A percentile compares a stretch with the other conserved stretches of the same genome.
Evolutionary conservation across 176 grass and related monocot species (phyloP).

Genomic region (Pharus latifolius): DNA sequence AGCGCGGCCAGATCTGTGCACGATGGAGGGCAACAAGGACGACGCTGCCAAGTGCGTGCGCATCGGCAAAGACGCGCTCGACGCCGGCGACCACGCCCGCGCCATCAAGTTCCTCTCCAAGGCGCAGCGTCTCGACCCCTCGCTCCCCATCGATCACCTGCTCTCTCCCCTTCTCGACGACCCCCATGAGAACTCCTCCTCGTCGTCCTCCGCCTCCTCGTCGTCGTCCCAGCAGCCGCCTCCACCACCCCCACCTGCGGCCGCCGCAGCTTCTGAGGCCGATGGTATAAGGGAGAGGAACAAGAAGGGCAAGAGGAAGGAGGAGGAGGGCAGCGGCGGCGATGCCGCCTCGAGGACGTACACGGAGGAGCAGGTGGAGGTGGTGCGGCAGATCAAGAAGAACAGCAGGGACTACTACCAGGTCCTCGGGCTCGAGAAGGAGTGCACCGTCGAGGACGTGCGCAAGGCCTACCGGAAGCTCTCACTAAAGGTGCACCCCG

Average conservation of each 20-base stretch:
- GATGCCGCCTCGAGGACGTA: conserved; percentile 16
- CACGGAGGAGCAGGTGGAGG: conserved; percentile 69
- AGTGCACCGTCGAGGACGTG: conserved; percentile 78
- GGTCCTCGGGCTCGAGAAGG: conserved; percentile 70
- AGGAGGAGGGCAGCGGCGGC: conserved; percentile 3
- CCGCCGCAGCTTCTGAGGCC: conserved; percentile 1
- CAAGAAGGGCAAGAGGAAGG: conserved; percentile 33
- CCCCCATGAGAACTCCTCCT: conserved; percentile 15
- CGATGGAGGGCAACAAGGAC: conserved; percentile 98
- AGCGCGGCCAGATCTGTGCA: conserved; percentile 25
- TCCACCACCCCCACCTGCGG: neutral
- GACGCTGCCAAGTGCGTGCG: conserved; percentile 82
- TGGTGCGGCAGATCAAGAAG: conserved; percentile 72
- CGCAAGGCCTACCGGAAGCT: conserved; percentile 95
- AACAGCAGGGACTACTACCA: conserved; percentile 80
- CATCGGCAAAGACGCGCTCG: conserved; percentile 61
- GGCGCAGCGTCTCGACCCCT: conserved; percentile 82
- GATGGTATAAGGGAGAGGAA: conserved; percentile 33
- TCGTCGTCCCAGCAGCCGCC: conserved; percentile 16
- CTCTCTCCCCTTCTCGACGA: conserved; percentile 23
- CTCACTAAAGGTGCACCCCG: conserved; percentile 93
- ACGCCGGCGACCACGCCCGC: conserved; percentile 47
- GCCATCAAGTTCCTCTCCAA: conserved; percentile 82
- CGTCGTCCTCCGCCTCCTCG: conserved; percentile 13
- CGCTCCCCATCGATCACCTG: conserved; percentile 60